Conservation (phyloP, 1,284 basidiomycete species). For the Tylopilus sp. region DNA sequence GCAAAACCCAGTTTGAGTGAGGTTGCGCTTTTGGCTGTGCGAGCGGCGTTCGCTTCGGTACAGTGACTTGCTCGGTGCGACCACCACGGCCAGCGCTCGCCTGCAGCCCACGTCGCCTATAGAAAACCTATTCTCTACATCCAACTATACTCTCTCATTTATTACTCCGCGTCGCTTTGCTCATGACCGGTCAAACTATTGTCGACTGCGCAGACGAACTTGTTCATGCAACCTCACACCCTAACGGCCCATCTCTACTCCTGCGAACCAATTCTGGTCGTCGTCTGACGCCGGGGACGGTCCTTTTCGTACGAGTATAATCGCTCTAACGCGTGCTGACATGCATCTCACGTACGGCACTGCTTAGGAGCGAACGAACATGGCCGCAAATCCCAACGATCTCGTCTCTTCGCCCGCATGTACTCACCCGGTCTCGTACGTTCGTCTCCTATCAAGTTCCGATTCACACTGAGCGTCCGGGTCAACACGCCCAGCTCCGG, state of each 20-base stretch:
- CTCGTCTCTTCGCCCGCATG: constrained; percentile 4
- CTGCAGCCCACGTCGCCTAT: neutral
- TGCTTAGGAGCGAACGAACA: constrained; percentile 24
- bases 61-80: neutral
- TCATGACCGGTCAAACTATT: constrained; percentile 31
- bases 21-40: constrained; percentile 10
- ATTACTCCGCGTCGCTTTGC: constrained; percentile 14
- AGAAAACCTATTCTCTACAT: constrained; percentile 6
- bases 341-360: neutral
- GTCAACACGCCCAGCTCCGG: constrained; percentile 23
- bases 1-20: neutral
- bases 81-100: neutral
- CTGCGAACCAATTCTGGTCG: constrained; percentile 17
- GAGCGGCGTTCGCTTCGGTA: constrained; percentile 4
- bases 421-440: constrained; percentile 15
- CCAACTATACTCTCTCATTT: constrained; percentile 22
- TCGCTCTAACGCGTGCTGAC: neutral
- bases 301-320: constrained; percentile 15
- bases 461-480: constrained; percentile 16
- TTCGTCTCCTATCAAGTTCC: constrained; percentile 7
- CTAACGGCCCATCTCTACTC: constrained; percentile 1
- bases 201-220: constrained; percentile 27
- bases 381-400: constrained; percentile 3
- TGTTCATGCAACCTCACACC: constrained; percentile 9
- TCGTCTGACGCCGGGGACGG: neutral